A percentile compares a stretch with the other conserved stretches of the same genome.
Evolutionary conservation across 768 basidiomycete genomes (phyloP).

Genomic region (Crepidotus variabilis): DNA sequence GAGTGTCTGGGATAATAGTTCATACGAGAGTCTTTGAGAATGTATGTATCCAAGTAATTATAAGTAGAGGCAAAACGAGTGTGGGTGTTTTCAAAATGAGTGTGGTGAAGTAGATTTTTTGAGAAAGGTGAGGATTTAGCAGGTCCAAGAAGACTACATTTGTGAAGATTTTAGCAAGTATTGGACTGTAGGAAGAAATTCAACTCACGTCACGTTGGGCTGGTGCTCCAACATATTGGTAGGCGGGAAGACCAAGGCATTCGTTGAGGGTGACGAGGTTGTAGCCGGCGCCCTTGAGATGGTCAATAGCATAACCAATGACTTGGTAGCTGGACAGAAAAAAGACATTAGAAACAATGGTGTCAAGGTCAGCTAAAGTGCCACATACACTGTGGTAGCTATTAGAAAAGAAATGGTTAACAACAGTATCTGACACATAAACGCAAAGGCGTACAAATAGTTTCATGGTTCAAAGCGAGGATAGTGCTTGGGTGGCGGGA

Average conservation of each 20-base stretch:
- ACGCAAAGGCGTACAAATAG: conserved; percentile 16
- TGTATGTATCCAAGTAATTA: too few relatives aligned
- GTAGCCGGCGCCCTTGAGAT: conserved; percentile 34
- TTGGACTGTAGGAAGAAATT: not conserved
- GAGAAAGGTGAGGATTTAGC: too few relatives aligned
- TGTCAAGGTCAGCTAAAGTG: not conserved
- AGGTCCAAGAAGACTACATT: too few relatives aligned
- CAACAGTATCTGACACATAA: not conserved
- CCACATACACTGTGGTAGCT: conserved; percentile 20
- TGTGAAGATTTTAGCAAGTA: not conserved
- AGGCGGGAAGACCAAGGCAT: conserved; percentile 30
- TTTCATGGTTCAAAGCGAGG: conserved; percentile 34
- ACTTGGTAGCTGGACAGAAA: conserved; percentile 29
- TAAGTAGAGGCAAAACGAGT: too few relatives aligned
- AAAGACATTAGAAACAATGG: not conserved
- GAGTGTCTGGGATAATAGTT: too few relatives aligned
- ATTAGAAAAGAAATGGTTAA: not conserved
- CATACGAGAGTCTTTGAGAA: too few relatives aligned
- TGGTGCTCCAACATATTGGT: conserved; percentile 26
- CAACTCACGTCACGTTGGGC: conserved; percentile 25
- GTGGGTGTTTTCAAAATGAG: too few relatives aligned
- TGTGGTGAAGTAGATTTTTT: too few relatives aligned
- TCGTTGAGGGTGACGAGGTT: conserved; percentile 35
- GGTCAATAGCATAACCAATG: conserved; percentile 30
- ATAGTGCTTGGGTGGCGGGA: conserved; percentile 23